phyloP scores from a whole-genome alignment of 331 rosid genomes.

The Quercus lobata region DNA sequence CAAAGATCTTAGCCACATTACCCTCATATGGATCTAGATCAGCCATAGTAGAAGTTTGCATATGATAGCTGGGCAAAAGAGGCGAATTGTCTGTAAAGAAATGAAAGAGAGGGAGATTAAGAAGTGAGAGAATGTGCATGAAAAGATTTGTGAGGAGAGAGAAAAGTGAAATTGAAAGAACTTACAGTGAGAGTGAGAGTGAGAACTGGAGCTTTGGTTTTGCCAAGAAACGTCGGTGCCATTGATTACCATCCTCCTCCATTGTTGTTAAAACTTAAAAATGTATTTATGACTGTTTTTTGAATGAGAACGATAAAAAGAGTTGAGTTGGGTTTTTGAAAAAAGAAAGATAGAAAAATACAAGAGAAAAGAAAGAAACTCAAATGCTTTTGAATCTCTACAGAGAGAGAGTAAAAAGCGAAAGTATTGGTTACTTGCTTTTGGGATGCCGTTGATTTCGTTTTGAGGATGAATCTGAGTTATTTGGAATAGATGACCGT shows the following conservation, averaged over 20 bases:
- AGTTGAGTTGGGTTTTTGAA: slow-evolving; percentile 24
- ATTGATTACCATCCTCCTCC: slow-evolving; percentile 33
- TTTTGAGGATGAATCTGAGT: not conserved
- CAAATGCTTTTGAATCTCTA: slow-evolving; percentile 16
- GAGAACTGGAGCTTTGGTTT: slow-evolving; percentile 17
- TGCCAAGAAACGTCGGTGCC: slow-evolving; percentile 49
- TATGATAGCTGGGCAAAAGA: slow-evolving; percentile 21
- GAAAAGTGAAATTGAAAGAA: not conserved
- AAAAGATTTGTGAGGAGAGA: not conserved
- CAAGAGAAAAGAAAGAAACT: not conserved
- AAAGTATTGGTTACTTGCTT: not conserved
- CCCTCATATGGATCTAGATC: slow-evolving; percentile 27
- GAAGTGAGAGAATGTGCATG: slow-evolving; percentile 9
- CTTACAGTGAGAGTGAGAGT: slow-evolving; percentile 31
- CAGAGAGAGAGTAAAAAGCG: not conserved
- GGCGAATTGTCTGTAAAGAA: slow-evolving; percentile 21
- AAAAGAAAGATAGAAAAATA: slow-evolving; percentile 3
- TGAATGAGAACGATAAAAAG: not conserved
- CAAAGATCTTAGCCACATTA: not conserved
- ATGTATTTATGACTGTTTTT: not conserved
- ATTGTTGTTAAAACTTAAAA: slow-evolving; percentile 15
- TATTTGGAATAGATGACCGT: no score
- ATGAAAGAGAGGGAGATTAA: not conserved
- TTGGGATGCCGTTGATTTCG: slow-evolving; percentile 31
- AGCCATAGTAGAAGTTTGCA: slow-evolving; percentile 33